phyloP scores from a whole-genome alignment of 1,284 basidiomycete genomes.

The Entoloma clypeatum region DNA sequence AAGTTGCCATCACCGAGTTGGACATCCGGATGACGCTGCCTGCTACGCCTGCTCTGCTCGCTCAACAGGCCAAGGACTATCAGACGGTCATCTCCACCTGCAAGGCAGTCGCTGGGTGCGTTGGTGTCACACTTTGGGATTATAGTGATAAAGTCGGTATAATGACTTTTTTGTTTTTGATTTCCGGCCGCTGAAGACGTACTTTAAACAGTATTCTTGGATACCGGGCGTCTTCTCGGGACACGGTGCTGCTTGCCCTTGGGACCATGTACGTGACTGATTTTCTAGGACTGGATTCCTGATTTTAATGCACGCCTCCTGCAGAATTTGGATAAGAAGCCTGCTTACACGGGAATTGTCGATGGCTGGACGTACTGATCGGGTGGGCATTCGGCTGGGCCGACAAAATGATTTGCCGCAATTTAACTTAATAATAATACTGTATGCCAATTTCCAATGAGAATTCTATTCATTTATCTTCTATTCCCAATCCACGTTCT shows the following conservation, averaged over 20 bases:
- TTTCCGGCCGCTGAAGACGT: not conserved
- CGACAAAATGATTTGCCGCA: no score
- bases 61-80: conserved; percentile 54
- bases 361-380: conserved; percentile 23
- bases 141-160: conserved; percentile 42
- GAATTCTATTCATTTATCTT: no score
- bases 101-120: conserved; percentile 42
- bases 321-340: conserved; percentile 36
- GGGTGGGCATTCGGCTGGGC: no score
- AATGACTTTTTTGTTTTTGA: not conserved
- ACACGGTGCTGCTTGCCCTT: conserved; percentile 47
- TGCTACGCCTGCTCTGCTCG: conserved; percentile 43
- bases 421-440: no score
- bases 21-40: conserved; percentile 57
- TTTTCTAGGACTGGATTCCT: not conserved
- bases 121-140: conserved; percentile 55
- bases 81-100: conserved; percentile 50
- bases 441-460: no score
- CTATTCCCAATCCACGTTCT: no score
- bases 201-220: conserved; percentile 45
- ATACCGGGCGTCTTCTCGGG: conserved; percentile 47
- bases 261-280: conserved; percentile 37
- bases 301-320: conserved; percentile 1
- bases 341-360: conserved; percentile 41
- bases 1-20: conserved; percentile 59